Evolutionary conservation across 495 filamentous ascomycete genomes (phyloP).

Genomic region (Aspergillus sclerotioniger): DNA sequence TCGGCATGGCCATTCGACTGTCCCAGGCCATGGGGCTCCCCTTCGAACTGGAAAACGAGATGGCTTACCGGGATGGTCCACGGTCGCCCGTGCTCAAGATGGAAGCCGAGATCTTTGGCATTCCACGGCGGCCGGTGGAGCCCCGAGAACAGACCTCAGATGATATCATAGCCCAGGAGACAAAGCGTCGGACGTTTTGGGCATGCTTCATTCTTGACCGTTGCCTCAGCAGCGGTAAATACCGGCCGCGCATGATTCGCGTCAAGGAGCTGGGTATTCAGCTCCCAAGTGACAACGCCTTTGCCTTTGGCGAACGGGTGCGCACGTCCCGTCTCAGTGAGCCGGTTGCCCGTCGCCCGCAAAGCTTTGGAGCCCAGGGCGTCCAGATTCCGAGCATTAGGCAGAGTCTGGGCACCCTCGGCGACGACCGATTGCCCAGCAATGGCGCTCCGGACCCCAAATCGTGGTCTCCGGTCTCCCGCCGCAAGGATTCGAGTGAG

Average conservation of each 20-base stretch:
- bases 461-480: constrained; percentile 48
- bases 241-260: constrained; percentile 66
- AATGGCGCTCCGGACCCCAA: constrained; percentile 37
- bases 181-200: constrained; percentile 80
- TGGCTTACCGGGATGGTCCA: constrained; percentile 38
- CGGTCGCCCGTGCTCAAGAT: constrained; percentile 39
- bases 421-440: constrained; percentile 37
- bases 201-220: constrained; percentile 83
- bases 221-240: constrained; percentile 72
- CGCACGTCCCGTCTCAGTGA: constrained; percentile 45
- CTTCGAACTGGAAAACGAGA: constrained; percentile 57
- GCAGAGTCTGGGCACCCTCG: constrained; percentile 41
- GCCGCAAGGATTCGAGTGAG: constrained; percentile 63
- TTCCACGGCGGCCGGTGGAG: constrained; percentile 30
- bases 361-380: constrained; percentile 43
- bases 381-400: constrained; percentile 49
- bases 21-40: constrained; percentile 70
- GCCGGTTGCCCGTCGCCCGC: constrained; percentile 36
- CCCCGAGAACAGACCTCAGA: constrained; percentile 46
- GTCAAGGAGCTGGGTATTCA: constrained; percentile 60
- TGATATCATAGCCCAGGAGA: constrained; percentile 67
- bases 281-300: constrained; percentile 49
- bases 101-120: constrained; percentile 46
- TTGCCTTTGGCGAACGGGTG: constrained; percentile 49
- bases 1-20: constrained; percentile 73